Evolutionary conservation across 2,329 filamentous ascomycete genomes (phyloP).

Genomic region (Cladosporium sp.): DNA sequence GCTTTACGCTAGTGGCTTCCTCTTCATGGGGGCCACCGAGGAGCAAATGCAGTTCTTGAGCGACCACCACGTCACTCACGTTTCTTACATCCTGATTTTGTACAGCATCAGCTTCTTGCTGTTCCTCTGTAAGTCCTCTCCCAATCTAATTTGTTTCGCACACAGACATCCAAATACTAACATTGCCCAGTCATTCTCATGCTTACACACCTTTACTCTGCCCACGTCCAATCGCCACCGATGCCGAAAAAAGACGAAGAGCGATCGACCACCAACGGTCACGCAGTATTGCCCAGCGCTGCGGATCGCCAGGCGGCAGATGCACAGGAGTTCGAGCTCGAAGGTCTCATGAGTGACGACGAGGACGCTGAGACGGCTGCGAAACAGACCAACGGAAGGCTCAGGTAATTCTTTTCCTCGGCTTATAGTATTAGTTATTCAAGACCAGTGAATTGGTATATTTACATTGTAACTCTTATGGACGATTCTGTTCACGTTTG

Average conservation of each 20-base stretch:
- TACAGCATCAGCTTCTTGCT: constrained; percentile 88
- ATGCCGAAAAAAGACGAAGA: constrained; percentile 37
- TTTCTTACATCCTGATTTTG: constrained; percentile 88
- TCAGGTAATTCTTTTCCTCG: neutral
- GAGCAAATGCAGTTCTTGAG: constrained; percentile 86
- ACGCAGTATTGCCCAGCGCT: constrained; percentile 44
- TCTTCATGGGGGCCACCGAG: constrained; percentile 97
- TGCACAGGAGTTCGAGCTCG: constrained; percentile 90
- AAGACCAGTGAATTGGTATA: neutral
- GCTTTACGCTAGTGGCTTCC: constrained; percentile 86
- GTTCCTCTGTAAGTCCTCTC: constrained; percentile 71
- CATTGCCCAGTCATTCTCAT: constrained; percentile 69
- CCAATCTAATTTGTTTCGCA: neutral
- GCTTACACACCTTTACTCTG: constrained; percentile 81
- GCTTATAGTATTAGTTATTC: neutral
- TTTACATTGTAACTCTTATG: neutral
- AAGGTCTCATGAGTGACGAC: constrained; percentile 85
- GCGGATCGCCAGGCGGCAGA: constrained; percentile 67
- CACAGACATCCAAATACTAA: neutral
- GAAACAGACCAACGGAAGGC: constrained; percentile 16
- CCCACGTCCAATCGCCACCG: constrained; percentile 53
- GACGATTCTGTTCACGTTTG: no score
- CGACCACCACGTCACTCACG: constrained; percentile 76
- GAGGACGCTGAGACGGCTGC: constrained; percentile 60
- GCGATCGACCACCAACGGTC: constrained; percentile 44